phyloP scores from a whole-genome alignment of 345 rosid species.

The Bruguiera parviflora region DNA sequence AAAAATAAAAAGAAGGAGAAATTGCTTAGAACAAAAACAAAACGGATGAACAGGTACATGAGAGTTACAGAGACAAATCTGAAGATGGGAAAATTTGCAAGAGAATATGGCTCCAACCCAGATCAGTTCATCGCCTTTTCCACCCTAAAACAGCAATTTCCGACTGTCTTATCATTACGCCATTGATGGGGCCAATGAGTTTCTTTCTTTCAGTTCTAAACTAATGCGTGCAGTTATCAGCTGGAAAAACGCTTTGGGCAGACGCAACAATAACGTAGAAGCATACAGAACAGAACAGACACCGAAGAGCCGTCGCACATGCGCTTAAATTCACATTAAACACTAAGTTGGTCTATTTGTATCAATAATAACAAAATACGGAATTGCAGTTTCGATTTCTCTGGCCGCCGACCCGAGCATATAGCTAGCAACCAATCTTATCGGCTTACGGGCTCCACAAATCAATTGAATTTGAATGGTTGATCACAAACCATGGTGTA shows the following conservation, averaged over 20 bases:
- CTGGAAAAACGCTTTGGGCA: too few relatives aligned
- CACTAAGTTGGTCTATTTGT: neutral
- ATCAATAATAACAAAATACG: neutral
- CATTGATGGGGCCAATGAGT: too few relatives aligned
- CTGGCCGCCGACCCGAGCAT: neutral
- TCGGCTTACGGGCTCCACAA: neutral
- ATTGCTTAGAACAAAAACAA: neutral
- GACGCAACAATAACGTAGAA: too few relatives aligned
- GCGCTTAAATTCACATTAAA: slow-evolving; percentile 12
- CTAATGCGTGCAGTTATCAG: too few relatives aligned
- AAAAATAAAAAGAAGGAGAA: neutral
- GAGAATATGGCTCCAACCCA: slow-evolving; percentile 22
- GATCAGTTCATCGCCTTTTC: slow-evolving; percentile 27
- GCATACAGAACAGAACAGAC: neutral
- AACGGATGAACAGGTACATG: neutral
- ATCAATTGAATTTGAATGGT: neutral
- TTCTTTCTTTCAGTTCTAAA: slow-evolving; percentile 10
- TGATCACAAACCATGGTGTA: too few relatives aligned
- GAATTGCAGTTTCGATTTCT: too few relatives aligned
- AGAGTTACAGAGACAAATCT: slow-evolving; percentile 1
- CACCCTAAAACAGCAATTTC: neutral
- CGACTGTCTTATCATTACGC: too few relatives aligned
- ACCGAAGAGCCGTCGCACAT: slow-evolving; percentile 61
- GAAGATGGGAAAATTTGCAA: slow-evolving; percentile 5
- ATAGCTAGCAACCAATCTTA: neutral